phyloP scores from a whole-genome alignment of 129 eudicot species.

The Glebionis coronaria region DNA sequence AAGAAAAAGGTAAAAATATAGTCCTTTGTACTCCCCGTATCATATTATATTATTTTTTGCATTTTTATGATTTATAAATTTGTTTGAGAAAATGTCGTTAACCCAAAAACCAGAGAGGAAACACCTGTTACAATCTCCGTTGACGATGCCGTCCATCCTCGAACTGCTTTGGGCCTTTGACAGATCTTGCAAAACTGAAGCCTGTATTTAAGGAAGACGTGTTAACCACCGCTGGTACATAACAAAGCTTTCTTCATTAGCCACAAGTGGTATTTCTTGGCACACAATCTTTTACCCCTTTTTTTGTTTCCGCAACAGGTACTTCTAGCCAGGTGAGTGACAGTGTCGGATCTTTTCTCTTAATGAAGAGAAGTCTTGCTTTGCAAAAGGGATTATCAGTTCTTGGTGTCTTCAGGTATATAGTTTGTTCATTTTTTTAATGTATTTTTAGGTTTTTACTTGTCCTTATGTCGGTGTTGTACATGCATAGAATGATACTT shows the following conservation, averaged over 20 bases:
- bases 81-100: constrained; percentile 51
- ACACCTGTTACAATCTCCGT: too few species aligned
- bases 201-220: too few species aligned
- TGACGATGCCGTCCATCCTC: constrained; percentile 93
- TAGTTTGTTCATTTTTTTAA: neutral
- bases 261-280: neutral
- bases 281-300: neutral
- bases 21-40: neutral
- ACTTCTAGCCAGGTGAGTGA: constrained; percentile 95
- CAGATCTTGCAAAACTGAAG: too few species aligned
- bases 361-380: constrained; percentile 91
- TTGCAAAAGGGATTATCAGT: constrained; percentile 74
- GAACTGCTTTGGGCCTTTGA: constrained; percentile 41
- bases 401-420: constrained; percentile 88
- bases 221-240: too few species aligned
- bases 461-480: too few species aligned
- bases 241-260: too few species aligned
- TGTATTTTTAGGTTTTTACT: neutral
- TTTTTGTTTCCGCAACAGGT: constrained; percentile 40
- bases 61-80: neutral
- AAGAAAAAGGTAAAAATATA: constrained; percentile 54
- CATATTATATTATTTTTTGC: neutral
- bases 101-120: too few species aligned
- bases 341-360: constrained; percentile 94
- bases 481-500: too few species aligned